Evolutionary conservation across 2,329 filamentous ascomycete genomes (phyloP).

Genomic region (Graphilbum sp.): DNA sequence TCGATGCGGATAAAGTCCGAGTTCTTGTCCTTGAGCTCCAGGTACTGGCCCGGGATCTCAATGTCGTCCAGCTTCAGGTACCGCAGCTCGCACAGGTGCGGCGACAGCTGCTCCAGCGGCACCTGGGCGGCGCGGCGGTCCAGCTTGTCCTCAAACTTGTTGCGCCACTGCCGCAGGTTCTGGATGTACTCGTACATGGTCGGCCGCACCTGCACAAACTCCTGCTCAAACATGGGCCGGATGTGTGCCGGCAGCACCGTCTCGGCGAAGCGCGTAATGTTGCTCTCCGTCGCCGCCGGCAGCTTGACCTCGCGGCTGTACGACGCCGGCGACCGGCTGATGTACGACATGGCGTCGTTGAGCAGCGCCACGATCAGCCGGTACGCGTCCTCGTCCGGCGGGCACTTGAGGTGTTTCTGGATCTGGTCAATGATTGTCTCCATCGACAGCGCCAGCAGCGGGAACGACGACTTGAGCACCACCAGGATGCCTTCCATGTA

Average conservation of each 20-base stretch:
- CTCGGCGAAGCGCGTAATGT: constrained; percentile 92
- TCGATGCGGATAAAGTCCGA: constrained; percentile 97
- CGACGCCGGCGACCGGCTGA: constrained; percentile 69
- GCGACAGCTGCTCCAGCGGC: constrained; percentile 71
- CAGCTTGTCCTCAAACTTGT: constrained; percentile 95
- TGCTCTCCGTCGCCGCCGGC: constrained; percentile 77
- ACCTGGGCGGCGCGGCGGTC: constrained; percentile 62
- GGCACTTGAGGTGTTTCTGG: constrained; percentile 97
- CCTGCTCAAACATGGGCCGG: constrained; percentile 88
- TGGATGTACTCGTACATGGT: constrained; percentile 99
- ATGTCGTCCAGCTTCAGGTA: constrained; percentile 99
- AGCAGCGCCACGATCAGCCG: constrained; percentile 91
- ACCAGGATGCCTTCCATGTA: constrained; percentile 92
- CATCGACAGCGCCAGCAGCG: constrained; percentile 89
- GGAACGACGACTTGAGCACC: constrained; percentile 91
- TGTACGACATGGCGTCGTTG: constrained; percentile 88
- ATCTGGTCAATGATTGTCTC: constrained; percentile 99
- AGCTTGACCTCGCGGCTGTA: constrained; percentile 88
- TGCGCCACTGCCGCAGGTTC: constrained; percentile 86
- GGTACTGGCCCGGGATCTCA: constrained; percentile 90
- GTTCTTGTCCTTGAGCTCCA: constrained; percentile 97
- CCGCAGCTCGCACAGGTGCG: constrained; percentile 86
- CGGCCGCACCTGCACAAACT: constrained; percentile 88
- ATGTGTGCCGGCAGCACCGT: constrained; percentile 91
- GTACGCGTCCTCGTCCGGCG: constrained; percentile 95